Evolutionary conservation across 2,329 filamentous ascomycete species (phyloP).

Genomic region (Trichoderma hamatum): DNA sequence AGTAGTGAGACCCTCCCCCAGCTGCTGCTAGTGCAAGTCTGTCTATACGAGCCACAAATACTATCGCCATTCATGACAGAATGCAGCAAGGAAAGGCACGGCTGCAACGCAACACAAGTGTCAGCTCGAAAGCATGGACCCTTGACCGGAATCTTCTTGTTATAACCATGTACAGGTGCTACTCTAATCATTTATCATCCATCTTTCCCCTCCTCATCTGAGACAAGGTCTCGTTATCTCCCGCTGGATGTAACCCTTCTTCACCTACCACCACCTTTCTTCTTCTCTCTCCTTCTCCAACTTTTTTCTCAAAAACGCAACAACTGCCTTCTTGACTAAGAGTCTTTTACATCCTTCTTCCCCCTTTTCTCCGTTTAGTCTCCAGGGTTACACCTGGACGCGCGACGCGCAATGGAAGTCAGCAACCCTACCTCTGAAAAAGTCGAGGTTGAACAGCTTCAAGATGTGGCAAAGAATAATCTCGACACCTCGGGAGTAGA

Average conservation of each 20-base stretch:
- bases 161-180: background rate
- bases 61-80: background rate
- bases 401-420: background rate
- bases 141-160: background rate
- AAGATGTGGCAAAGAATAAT: background rate
- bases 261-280: background rate
- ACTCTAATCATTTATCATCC: constrained; percentile 2
- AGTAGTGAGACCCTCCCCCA: background rate
- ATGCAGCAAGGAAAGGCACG: background rate
- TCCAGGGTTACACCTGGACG: background rate
- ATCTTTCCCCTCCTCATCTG: constrained; percentile 10
- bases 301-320: background rate
- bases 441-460: constrained; percentile 23
- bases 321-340: background rate
- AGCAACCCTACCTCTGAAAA: constrained; percentile 14
- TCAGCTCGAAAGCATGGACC: background rate
- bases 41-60: background rate
- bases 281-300: background rate
- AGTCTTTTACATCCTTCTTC: background rate
- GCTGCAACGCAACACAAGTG: background rate
- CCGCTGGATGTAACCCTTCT: constrained; percentile 17
- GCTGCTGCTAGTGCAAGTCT: background rate
- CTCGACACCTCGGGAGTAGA: background rate
- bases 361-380: background rate
- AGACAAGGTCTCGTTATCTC: background rate